A percentile compares a stretch with the other conserved stretches of the same genome.
These are phyloP conservation scores for Clonostachys chloroleuca DNA, from an alignment of 2,329 filamentous ascomycete species.

Conservation along the genomic window DNA sequence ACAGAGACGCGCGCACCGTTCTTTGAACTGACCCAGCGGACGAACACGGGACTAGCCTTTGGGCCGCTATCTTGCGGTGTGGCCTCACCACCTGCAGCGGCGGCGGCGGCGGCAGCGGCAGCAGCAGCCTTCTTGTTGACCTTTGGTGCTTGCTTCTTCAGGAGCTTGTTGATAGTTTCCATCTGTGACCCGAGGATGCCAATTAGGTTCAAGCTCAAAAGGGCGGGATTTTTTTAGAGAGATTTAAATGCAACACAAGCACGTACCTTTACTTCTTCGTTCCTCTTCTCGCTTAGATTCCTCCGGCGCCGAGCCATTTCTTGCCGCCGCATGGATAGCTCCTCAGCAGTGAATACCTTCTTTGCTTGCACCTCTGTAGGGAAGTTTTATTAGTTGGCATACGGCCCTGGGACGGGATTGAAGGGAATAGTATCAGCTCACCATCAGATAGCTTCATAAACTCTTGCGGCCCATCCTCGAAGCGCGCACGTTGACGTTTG, in stretches of 20 bases:
- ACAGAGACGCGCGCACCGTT: conserved; percentile 60
- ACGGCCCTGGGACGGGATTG: too few relatives aligned
- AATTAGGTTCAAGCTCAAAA: too few relatives aligned
- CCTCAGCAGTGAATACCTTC: conserved; percentile 57
- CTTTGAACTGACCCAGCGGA: conserved; percentile 68
- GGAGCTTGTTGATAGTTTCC: conserved; percentile 86
- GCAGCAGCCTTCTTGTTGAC: conserved; percentile 49
- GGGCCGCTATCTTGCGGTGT: conserved; percentile 39
- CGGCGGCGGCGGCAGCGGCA: conserved; percentile 14
- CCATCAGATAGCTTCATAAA: conserved; percentile 59
- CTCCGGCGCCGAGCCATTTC: conserved; percentile 59
- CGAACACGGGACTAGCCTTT: conserved; percentile 55
- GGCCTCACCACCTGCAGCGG: conserved; percentile 35
- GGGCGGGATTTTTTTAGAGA: too few relatives aligned
- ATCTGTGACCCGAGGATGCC: conserved; percentile 45
- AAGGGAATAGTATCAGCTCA: conserved; percentile 18
- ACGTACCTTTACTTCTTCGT: conserved; percentile 58
- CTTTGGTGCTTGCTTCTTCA: conserved; percentile 82
- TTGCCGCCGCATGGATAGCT: conserved; percentile 56
- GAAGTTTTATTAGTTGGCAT: neutral
- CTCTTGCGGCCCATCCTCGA: conserved; percentile 49
- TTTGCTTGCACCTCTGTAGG: conserved; percentile 57
- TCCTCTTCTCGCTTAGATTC: conserved; percentile 61
- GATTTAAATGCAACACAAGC: neutral
- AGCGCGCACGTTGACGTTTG: conserved; percentile 53